Evolutionary conservation across 306 rosid species (phyloP), one percentile per base, ranked within the genome.

Genomic region (Castanopsis chinensis): DNA sequence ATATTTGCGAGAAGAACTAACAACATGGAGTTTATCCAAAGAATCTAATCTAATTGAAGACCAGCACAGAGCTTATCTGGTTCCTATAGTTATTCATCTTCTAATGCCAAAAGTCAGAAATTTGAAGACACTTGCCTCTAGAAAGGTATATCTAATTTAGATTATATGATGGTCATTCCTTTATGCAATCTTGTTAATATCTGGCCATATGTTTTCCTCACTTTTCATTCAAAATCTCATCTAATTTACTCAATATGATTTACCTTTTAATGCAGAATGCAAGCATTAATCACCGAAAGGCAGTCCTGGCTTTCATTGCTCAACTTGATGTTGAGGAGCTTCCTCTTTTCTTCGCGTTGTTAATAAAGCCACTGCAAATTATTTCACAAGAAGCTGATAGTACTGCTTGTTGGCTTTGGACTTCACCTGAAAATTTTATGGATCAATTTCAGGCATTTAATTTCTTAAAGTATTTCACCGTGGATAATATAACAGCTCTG

Each of bases 41-140:
- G 97, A 92, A 85, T 86, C 93, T 64, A 80, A 78, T 81, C 82
- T 68, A 41, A 86, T 92, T 81, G 88, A 90, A 82, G 94, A 88
- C 70, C 75, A 85, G 45, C 97, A 95, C 87, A 86, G 99, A 77
- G 76, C 83, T 81, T 57, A 80, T 78, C 85, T 95, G 69, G 87
- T 95, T 78, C 98, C 98, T 41, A 7, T 92, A 57, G 92, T 89
- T 83, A 92, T 90, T 76, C 96, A 87, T 60, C 84, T 95, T 77
- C 83, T 95, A 89, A 90, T 92, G 90, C 97, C 98, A 28, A 95
- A 89, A 88, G 91, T 92, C 74, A 88, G 98, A 76, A 95, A 90
- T 79, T 80, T 92, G 84, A 95, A 92, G 87, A 88, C 89, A 79
- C 90, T 87, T 79, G 95, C 93, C 49, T 91, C 97, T 37, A 91